Evolutionary conservation across 768 basidiomycete species (phyloP).

Genomic region (Tulasnella sp.): DNA sequence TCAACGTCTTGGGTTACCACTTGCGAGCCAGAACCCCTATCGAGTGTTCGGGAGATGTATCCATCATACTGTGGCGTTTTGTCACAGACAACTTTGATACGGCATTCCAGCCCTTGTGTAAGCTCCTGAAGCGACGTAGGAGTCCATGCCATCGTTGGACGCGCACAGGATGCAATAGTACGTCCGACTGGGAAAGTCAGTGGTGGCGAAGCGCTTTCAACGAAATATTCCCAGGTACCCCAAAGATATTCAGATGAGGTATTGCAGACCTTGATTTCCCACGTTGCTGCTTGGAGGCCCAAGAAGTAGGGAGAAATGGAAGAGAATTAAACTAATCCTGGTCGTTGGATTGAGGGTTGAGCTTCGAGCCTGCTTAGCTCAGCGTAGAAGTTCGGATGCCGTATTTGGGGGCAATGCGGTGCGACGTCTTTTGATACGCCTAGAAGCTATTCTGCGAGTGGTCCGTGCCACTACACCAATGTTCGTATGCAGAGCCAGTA

Average conservation of each 20-base stretch:
- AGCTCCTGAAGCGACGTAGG: too few relatives aligned
- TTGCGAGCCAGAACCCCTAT: neutral
- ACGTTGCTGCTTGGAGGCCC: neutral
- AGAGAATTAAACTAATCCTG: neutral
- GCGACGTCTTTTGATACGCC: too few relatives aligned
- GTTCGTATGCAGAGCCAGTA: too few relatives aligned
- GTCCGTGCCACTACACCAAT: too few relatives aligned
- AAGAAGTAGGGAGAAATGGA: neutral
- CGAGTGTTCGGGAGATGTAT: neutral
- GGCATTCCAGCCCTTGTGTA: too few relatives aligned
- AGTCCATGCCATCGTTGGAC: too few relatives aligned
- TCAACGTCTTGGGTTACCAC: neutral
- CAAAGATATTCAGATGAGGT: too few relatives aligned
- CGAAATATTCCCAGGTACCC: neutral
- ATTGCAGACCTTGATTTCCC: neutral
- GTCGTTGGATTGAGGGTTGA: neutral
- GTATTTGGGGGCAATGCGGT: too few relatives aligned
- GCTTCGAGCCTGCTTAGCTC: neutral
- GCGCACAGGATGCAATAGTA: too few relatives aligned
- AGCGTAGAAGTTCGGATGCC: neutral
- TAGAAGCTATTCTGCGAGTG: too few relatives aligned
- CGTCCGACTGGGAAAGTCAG: too few relatives aligned
- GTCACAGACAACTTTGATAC: neutral
- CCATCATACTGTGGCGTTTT: neutral
- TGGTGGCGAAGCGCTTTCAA: neutral